These are phyloP conservation scores for Acanthamoeba lenticulata DNA, from an alignment of 208 protist genomes.

Conservation along the genomic window DNA sequence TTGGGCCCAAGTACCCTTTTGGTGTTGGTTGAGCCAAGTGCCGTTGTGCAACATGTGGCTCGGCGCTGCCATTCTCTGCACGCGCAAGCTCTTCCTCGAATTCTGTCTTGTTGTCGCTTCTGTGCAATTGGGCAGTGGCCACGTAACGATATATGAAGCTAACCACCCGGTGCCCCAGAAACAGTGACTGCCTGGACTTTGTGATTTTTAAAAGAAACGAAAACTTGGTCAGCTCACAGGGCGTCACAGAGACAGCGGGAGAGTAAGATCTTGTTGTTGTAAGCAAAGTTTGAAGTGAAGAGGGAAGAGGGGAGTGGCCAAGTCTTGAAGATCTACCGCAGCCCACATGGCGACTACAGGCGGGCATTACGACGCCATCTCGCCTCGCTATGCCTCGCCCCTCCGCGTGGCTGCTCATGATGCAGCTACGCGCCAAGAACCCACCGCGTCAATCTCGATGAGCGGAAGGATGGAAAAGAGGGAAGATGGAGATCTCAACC, in stretches of 20 bases:
- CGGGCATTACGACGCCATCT: slow-evolving; percentile 31
- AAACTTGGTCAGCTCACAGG: background rate
- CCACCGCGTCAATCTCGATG: background rate
- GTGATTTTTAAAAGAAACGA: background rate
- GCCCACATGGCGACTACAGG: background rate
- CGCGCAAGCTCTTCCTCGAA: no score
- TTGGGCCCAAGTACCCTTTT: no score
- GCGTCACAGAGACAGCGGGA: background rate
- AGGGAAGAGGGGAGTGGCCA: background rate
- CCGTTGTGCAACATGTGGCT: no score
- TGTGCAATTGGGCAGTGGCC: no score
- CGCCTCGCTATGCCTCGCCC: background rate
- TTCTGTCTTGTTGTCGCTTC: no score
- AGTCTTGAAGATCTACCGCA: no score
- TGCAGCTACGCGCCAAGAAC: background rate
- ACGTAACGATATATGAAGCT: no score
- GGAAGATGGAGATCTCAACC: background rate
- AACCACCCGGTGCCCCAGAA: no score
- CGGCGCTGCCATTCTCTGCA: no score
- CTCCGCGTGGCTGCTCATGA: background rate
- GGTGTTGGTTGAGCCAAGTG: no score
- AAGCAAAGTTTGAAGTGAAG: no score
- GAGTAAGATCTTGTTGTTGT: background rate
- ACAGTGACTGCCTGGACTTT: background rate
- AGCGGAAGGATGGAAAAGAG: background rate